Conservation (phyloP, 805 yeast genomes). For the Jamesozyma lodderae region DNA sequence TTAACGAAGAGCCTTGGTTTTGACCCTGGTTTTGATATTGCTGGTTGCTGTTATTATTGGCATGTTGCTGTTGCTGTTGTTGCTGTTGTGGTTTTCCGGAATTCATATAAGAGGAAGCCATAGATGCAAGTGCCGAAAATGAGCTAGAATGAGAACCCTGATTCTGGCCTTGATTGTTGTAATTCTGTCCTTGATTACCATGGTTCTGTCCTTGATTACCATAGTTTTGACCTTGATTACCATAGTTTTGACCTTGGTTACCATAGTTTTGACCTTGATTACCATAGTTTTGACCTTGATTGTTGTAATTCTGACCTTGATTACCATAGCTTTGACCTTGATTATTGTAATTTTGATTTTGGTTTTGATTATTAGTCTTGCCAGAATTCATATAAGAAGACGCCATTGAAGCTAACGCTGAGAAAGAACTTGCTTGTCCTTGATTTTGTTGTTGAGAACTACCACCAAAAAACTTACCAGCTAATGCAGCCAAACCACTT, state of each 20-base stretch:
- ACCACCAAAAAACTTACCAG: constrained; percentile 19
- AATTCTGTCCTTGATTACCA: constrained; percentile 2
- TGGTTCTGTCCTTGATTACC: constrained; percentile 2
- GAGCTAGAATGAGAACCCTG: constrained; percentile 1
- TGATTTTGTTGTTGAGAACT: constrained; percentile 7
- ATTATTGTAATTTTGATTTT: constrained; percentile 1
- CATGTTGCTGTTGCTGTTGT: not conserved
- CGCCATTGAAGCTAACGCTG: constrained; percentile 17
- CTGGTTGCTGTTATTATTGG: not conserved
- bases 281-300: not conserved
- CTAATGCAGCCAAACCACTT: constrained; percentile 20
- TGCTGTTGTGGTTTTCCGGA: not conserved
- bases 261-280: constrained; percentile 1
- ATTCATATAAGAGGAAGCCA: constrained; percentile 9
- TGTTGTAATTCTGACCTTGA: not conserved
- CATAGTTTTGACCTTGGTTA: not conserved
- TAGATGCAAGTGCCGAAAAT: constrained; percentile 9
- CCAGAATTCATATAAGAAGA: constrained; percentile 8
- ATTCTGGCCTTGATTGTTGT: not conserved
- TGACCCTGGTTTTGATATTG: constrained; percentile 3
- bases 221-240: not conserved
- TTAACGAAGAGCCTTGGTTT: constrained; percentile 4
- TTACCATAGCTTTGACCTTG: constrained; percentile 3
- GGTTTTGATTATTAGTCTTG: constrained; percentile 1
- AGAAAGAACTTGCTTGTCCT: constrained; percentile 11